Evolutionary conservation across 2,329 filamentous ascomycete genomes (phyloP).

Genomic region (Pseudophaeomoniella oleicola): DNA sequence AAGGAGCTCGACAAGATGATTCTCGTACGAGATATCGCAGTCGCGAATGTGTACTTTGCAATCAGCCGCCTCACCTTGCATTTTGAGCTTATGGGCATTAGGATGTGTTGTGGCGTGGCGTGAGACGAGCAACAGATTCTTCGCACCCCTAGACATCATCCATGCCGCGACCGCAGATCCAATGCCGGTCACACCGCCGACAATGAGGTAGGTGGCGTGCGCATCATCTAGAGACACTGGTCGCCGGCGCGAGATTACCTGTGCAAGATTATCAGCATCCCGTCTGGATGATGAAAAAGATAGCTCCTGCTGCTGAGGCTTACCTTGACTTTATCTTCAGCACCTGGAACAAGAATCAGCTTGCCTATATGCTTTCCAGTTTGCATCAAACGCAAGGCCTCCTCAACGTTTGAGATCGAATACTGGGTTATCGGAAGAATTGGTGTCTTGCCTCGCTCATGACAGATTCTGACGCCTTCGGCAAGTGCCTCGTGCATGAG

Average conservation of each 20-base stretch:
- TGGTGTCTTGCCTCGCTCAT: no score
- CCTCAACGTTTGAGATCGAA: background rate
- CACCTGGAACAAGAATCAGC: background rate
- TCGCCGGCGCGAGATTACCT: no score
- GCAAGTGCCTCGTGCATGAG: no score
- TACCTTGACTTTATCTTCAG: slow-evolving; percentile 9
- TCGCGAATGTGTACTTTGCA: slow-evolving; percentile 13
- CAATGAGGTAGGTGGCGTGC: slow-evolving; percentile 16
- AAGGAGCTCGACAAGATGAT: slow-evolving; percentile 14
- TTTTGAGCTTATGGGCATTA: no score
- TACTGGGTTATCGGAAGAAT: background rate
- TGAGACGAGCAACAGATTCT: slow-evolving; percentile 16
- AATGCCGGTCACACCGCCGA: slow-evolving; percentile 19
- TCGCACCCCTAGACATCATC: slow-evolving; percentile 19
- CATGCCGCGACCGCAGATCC: slow-evolving; percentile 16
- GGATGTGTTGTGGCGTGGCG: no score
- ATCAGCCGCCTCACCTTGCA: slow-evolving; percentile 5
- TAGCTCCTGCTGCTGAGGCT: no score
- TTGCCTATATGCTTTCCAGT: background rate
- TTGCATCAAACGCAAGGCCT: background rate
- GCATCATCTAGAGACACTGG: no score
- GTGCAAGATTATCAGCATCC: no score
- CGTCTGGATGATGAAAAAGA: no score
- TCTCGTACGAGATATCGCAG: slow-evolving; percentile 18
- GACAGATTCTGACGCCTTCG: no score